phyloP scores from a whole-genome alignment of 306 rosid genomes.

The Urtica urens region DNA sequence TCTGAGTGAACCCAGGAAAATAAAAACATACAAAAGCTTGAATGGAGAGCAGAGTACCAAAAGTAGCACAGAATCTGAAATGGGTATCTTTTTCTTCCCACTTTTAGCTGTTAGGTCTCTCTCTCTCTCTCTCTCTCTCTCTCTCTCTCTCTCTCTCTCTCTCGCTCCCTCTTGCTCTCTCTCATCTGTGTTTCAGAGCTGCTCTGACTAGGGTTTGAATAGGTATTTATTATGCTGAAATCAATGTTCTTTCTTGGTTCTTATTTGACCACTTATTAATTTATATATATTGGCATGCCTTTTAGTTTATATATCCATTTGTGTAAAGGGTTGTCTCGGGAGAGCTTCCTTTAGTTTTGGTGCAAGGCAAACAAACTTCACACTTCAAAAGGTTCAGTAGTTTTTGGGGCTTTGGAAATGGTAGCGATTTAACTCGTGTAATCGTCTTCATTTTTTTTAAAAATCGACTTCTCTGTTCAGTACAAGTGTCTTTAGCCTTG shows the following conservation, averaged over 20 bases:
- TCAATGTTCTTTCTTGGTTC: constrained; percentile 39
- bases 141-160: constrained; percentile 14
- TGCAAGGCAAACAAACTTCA: constrained; percentile 7
- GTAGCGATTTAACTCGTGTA: constrained; percentile 53
- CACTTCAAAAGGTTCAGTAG: constrained; percentile 39
- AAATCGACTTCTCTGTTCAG: too few relatives aligned
- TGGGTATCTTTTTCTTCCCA: constrained; percentile 68
- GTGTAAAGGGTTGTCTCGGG: constrained; percentile 27
- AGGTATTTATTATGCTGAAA: constrained; percentile 58
- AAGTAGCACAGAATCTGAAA: constrained; percentile 73
- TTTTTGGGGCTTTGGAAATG: constrained; percentile 50
- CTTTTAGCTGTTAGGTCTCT: constrained; percentile 40
- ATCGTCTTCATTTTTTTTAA: constrained; percentile 27
- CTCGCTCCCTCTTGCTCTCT: constrained; percentile 13
- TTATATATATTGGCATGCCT: constrained; percentile 35
- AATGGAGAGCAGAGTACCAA: constrained; percentile 46
- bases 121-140: constrained; percentile 16
- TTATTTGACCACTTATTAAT: constrained; percentile 37
- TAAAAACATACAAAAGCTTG: constrained; percentile 28
- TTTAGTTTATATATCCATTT: constrained; percentile 28
- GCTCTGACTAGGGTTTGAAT: constrained; percentile 90
- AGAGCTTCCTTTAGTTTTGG: constrained; percentile 37
- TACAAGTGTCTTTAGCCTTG: constrained; percentile 10
- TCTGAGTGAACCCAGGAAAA: not conserved
- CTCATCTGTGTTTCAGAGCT: constrained; percentile 12